Evolutionary conservation across 345 rosid species (phyloP).

Genomic region (Acer campestre): DNA sequence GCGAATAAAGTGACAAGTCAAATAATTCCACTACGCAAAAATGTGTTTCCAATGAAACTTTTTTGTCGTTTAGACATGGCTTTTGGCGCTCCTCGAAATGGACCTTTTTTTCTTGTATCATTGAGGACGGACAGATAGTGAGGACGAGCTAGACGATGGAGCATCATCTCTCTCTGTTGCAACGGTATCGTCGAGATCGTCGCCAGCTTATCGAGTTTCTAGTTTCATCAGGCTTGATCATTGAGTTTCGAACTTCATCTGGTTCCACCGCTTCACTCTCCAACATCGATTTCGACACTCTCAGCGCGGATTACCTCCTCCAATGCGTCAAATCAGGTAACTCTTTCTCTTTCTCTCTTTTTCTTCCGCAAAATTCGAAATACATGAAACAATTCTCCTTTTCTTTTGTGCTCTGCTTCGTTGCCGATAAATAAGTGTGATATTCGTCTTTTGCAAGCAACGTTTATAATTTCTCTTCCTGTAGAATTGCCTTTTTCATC

Average conservation of each 20-base stretch:
- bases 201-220: constrained; percentile 83
- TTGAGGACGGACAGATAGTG: not conserved
- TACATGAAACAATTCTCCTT: not conserved
- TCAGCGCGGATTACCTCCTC: constrained; percentile 76
- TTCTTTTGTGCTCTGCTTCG: constrained; percentile 10
- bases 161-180: constrained; percentile 43
- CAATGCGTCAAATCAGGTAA: constrained; percentile 71
- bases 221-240: constrained; percentile 59
- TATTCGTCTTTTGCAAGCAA: not conserved
- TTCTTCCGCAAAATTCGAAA: not conserved
- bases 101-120: not conserved
- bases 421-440: constrained; percentile 8
- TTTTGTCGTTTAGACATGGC: constrained; percentile 20
- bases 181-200: constrained; percentile 84
- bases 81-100: constrained; percentile 30
- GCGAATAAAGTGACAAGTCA: not conserved
- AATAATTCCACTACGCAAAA: not conserved
- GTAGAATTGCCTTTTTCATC: not conserved
- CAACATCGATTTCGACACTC: constrained; percentile 57
- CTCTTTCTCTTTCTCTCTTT: not conserved
- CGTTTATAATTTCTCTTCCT: constrained; percentile 2
- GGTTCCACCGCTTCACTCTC: constrained; percentile 53
- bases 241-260: constrained; percentile 56
- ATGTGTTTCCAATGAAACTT: not conserved
- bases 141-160: constrained; percentile 17